Conservation (phyloP, 1,284 basidiomycete genomes). For the Heterobasidion irregulare region DNA sequence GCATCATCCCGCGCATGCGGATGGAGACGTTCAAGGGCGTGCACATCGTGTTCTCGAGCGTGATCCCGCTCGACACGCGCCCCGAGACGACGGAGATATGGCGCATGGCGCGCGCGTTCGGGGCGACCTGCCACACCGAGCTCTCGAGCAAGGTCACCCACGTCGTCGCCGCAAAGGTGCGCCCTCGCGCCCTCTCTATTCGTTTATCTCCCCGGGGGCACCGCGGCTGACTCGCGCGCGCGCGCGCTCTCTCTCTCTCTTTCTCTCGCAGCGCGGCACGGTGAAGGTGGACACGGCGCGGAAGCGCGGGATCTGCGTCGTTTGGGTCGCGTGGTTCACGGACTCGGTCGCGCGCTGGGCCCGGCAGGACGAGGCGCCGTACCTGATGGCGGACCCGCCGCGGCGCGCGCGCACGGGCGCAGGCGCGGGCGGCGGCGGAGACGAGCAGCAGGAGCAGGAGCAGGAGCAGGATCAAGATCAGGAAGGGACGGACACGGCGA, state of each 20-base stretch:
- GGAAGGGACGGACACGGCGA: conserved; percentile 23
- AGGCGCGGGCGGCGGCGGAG: too few relatives aligned
- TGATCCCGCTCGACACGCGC: conserved; percentile 80
- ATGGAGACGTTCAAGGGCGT: conserved; percentile 67
- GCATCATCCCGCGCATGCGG: conserved; percentile 81
- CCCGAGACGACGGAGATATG: conserved; percentile 84
- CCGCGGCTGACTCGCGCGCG: conserved; percentile 2
- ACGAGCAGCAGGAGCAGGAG: conserved; percentile 12
- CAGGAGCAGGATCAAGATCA: conserved; percentile 17
- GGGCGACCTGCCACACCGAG: conserved; percentile 72
- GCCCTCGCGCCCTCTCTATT: too few relatives aligned
- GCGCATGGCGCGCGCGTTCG: conserved; percentile 83
- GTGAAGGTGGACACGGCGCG: conserved; percentile 83
- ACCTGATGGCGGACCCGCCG: conserved; percentile 51
- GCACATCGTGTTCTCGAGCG: conserved; percentile 85
- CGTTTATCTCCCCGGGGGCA: too few relatives aligned
- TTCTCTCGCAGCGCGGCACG: conserved; percentile 61
- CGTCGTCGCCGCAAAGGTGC: conserved; percentile 81
- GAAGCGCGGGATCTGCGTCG: conserved; percentile 67
- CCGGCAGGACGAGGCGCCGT: conserved; percentile 63
- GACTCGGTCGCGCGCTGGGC: conserved; percentile 80
- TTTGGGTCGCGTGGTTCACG: conserved; percentile 85
- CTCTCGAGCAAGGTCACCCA: conserved; percentile 74
- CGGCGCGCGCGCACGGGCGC: conserved; percentile 9
- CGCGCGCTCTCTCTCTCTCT: not conserved